These are phyloP conservation scores for Excoecaria cochinchinensis DNA, from an alignment of 345 rosid species.

Conservation along the genomic window DNA sequence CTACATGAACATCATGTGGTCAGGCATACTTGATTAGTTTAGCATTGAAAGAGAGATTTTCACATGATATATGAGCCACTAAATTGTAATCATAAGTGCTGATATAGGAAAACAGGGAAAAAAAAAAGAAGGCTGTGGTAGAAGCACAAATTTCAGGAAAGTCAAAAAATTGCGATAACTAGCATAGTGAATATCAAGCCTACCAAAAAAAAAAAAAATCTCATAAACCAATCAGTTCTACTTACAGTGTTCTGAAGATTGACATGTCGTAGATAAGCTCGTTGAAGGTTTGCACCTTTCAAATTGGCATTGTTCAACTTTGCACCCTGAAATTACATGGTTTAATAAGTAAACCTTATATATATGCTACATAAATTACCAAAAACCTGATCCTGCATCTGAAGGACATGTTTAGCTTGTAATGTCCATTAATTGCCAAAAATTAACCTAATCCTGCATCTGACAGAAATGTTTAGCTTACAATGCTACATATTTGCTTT, in stretches of 20 bases:
- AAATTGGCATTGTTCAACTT: constrained; percentile 79
- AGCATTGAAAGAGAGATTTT: not conserved
- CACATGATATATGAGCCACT: not conserved
- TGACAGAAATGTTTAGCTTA: too few species aligned
- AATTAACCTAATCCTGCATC: too few species aligned
- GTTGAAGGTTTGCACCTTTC: constrained; percentile 87
- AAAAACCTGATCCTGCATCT: not conserved
- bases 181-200: not conserved
- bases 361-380: not conserved
- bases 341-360: not conserved
- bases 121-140: not conserved
- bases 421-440: not conserved
- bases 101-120: too few species aligned
- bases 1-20: not conserved
- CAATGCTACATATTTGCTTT: too few species aligned
- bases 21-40: not conserved
- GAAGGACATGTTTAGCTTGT: not conserved
- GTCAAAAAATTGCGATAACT: not conserved
- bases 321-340: constrained; percentile 61
- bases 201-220: not conserved
- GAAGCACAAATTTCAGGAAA: not conserved
- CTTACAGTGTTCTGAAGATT: constrained; percentile 85
- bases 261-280: constrained; percentile 84
- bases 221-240: constrained; percentile 4
- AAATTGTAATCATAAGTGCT: too few species aligned